Base-by-base conservation (phyloP, 208 protist species). In the Leishmania guyanensis region DNA sequence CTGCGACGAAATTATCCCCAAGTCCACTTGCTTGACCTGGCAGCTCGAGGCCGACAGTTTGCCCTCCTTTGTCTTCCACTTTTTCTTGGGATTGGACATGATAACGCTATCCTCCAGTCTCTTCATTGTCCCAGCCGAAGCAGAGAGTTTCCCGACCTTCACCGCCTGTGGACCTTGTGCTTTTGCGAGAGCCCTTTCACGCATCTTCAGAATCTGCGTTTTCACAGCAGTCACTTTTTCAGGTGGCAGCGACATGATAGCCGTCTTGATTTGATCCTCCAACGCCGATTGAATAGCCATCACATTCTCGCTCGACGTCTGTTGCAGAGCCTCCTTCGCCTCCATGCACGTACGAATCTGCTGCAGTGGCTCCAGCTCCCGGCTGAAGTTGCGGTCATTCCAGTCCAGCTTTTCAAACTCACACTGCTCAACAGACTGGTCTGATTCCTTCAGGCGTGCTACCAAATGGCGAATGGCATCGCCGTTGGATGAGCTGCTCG, bases 321-420 rank as follows among this genome's bases (percentile, higher is more conserved):
- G 51, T 46, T 86, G 82, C 5, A 86, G 43, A 12, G 58, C 68
- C 68, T 90, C 88, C 66, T 87, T 95, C 48, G 87, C 90, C 79
- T 95, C 92, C 84, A 92, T 78, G 81, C 85, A 91, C 48, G 85
- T 81, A 20, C 86, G 88, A 39, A 95, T 78, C 69, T 90, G 51
- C 33, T 76, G 86, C 54, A 95, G 58, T 48, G 86, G 82, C 22
- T 70, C 70, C 5, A 93, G 77, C 60, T 89, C 88, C 16, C 87
- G 76, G 29, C 89, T 84, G 75, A 92, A 92, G 60, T 86, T 90
- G 43, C 84, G 84, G 73, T 93, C 87, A 66, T 86, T 82, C 88
- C 88, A 95, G 75, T 92, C 86, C 33, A 95, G 71, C 51, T 81
- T 79, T 20, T 85, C 71, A 50, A 91, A 91, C 12, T 85, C 84